Conservation (phyloP, 2,329 filamentous ascomycete species). For the Aspergillus pseudotamarii region DNA sequence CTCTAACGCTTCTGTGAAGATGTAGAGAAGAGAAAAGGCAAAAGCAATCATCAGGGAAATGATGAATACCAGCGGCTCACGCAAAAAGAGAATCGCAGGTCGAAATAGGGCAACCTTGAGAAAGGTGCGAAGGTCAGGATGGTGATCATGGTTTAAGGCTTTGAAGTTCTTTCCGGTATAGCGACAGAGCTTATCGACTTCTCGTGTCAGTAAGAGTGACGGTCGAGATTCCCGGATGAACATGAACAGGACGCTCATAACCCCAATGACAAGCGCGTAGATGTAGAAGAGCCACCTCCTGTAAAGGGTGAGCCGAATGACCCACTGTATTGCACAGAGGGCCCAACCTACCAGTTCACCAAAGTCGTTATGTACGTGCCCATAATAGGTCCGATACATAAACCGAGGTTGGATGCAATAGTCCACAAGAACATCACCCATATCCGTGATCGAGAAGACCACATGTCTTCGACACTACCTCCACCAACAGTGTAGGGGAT, state of each 20-base stretch:
- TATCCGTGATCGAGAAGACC: slow-evolving; percentile 45
- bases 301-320: background rate
- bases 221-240: slow-evolving; percentile 48
- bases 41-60: slow-evolving; percentile 46
- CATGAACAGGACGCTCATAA: slow-evolving; percentile 36
- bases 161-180: no score
- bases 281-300: slow-evolving; percentile 51
- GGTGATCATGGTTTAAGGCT: slow-evolving; percentile 43
- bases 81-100: slow-evolving; percentile 47
- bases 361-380: slow-evolving; percentile 41
- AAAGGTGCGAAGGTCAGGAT: slow-evolving; percentile 40
- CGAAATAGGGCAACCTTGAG: slow-evolving; percentile 40
- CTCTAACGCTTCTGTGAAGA: slow-evolving; percentile 50
- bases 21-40: slow-evolving; percentile 50
- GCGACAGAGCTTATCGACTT: slow-evolving; percentile 30
- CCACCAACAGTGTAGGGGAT: slow-evolving; percentile 51
- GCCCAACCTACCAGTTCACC: slow-evolving; percentile 36
- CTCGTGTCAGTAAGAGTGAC: slow-evolving; percentile 40
- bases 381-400: slow-evolving; percentile 48
- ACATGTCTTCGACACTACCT: slow-evolving; percentile 55
- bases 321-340: background rate
- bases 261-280: slow-evolving; percentile 39
- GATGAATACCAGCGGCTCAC: slow-evolving; percentile 50
- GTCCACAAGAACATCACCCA: slow-evolving; percentile 51
- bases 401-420: slow-evolving; percentile 42